Evolutionary conservation across 164 flowering plant genomes (phyloP).

Genomic region (grape (Vitis vinifera)): ASM3070453v1 NC_081811.1:21298501-21299000

Average conservation of each 20-base stretch:
- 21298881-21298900: not conserved
- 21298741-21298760: not conserved
- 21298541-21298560: constrained; percentile 70
- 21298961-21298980: no score
- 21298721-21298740: not conserved
- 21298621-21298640: constrained; percentile 89
- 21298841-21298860: not conserved
- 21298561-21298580: constrained; percentile 78
- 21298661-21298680: not conserved
- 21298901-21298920: not conserved
- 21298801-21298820: not conserved
- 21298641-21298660: constrained; percentile 44
- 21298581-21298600: constrained; percentile 60
- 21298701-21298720: not conserved
- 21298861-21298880: not conserved
- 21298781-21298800: not conserved
- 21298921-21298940: not conserved
- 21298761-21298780: constrained; percentile 1
- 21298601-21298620: constrained; percentile 72
- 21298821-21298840: not conserved
- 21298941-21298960: not conserved
- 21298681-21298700: not conserved
- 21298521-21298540: not conserved
- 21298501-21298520: no score
- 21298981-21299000: no score